Percentiles rank a stretch among this genome's conserved stretches.
phyloP scores from a whole-genome alignment of 768 basidiomycete species.

The Suillus hirtellus region DNA sequence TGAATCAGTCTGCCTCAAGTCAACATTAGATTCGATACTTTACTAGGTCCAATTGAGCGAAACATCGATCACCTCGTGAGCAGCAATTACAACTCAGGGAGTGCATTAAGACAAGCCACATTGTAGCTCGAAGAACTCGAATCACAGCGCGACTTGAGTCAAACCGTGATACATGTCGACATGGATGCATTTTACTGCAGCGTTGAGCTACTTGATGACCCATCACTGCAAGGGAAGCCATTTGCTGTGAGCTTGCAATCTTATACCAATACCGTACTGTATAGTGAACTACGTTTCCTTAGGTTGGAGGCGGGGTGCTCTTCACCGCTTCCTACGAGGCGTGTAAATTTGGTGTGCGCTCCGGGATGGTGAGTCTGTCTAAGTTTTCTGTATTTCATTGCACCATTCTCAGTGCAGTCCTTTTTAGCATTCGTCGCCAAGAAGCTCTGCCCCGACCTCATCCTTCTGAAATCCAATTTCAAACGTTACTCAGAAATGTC shows the following conservation, averaged over 20 bases:
- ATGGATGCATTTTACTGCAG: conserved; percentile 94
- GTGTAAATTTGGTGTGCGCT: conserved; percentile 85
- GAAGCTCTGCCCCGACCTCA: conserved; percentile 90
- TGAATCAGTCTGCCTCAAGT: conserved; percentile 20
- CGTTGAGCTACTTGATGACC: conserved; percentile 71
- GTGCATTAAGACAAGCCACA: background rate
- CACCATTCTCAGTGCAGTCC: background rate
- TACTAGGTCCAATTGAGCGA: conserved; percentile 58
- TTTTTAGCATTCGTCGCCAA: conserved; percentile 81
- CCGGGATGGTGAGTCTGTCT: conserved; percentile 88
- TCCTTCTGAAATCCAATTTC: conserved; percentile 61
- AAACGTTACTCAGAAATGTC: conserved; percentile 72
- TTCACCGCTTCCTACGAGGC: conserved; percentile 93
- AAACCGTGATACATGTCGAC: conserved; percentile 91
- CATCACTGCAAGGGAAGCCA: conserved; percentile 64
- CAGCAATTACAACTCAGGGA: conserved; percentile 6
- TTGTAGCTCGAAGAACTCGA: conserved; percentile 67
- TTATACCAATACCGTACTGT: background rate
- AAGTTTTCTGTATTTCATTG: background rate
- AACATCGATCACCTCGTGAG: conserved; percentile 72
- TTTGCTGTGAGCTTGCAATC: conserved; percentile 55
- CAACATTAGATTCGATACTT: conserved; percentile 13
- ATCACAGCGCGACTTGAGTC: conserved; percentile 71
- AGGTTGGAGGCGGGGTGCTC: conserved; percentile 82
- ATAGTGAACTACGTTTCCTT: conserved; percentile 16